phyloP scores from a whole-genome alignment of 345 rosid genomes.

The Orychophragmus violaceus region DNA sequence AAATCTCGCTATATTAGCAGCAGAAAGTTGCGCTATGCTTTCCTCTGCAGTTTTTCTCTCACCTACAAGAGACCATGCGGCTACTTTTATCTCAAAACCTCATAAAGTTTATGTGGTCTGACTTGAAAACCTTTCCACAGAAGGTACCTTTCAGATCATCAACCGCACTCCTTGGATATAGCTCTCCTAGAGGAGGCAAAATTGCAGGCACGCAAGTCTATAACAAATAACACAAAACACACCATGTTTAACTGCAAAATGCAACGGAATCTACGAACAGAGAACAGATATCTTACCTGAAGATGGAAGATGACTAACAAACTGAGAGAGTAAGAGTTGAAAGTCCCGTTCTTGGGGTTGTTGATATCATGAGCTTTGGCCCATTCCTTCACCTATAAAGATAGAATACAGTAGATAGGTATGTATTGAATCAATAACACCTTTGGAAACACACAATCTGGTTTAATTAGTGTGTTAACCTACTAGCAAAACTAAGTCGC shows the following conservation, averaged over 20 bases:
- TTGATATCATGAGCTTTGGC: slow-evolving; percentile 80
- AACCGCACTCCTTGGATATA: slow-evolving; percentile 63
- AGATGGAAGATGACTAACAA: slow-evolving; percentile 88
- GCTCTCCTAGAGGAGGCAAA: slow-evolving; percentile 67
- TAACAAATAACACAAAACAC: slow-evolving; percentile 18
- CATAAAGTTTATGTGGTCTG: background rate
- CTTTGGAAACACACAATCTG: background rate
- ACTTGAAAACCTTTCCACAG: background rate
- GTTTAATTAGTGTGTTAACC: slow-evolving; percentile 9
- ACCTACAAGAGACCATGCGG: slow-evolving; percentile 42
- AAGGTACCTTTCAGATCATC: slow-evolving; percentile 69
- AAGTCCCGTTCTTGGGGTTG: slow-evolving; percentile 57
- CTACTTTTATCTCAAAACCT: background rate
- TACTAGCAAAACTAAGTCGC: slow-evolving; percentile 77
- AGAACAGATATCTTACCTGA: slow-evolving; percentile 45
- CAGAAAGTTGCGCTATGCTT: slow-evolving; percentile 42
- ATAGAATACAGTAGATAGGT: background rate
- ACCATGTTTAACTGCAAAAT: background rate
- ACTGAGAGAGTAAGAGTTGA: slow-evolving; percentile 80
- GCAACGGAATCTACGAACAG: background rate
- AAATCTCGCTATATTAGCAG: slow-evolving; percentile 48
- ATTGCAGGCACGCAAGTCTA: slow-evolving; percentile 92
- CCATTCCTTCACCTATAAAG: slow-evolving; percentile 91
- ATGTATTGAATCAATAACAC: background rate
- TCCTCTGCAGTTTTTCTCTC: slow-evolving; percentile 58